Percentiles rank a stretch among this genome's conserved stretches.
Conservation (phyloP, 2,329 filamentous ascomycete genomes). For the Colletotrichum gloeosporioides region DNA sequence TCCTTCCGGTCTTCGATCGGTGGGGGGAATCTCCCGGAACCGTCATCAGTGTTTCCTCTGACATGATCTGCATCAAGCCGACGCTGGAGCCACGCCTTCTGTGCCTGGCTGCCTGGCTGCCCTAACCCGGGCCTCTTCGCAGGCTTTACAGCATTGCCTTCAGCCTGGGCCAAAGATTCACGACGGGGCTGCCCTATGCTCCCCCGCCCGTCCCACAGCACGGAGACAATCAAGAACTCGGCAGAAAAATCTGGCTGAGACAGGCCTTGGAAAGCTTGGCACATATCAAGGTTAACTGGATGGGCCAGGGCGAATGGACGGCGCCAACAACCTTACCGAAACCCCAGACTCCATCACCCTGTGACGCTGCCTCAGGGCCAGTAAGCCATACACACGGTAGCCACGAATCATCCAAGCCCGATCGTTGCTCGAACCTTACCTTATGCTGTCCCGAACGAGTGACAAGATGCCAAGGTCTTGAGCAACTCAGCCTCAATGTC, state of each 20-base stretch:
- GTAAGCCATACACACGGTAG: not conserved
- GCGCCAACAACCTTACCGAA: not conserved
- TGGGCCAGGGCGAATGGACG: constrained; percentile 1
- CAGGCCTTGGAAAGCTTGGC: constrained; percentile 17
- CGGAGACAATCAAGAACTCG: constrained; percentile 12
- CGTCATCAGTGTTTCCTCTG: constrained; percentile 26
- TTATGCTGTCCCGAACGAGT: not conserved
- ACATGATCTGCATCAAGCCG: constrained; percentile 22
- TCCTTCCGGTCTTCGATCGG: constrained; percentile 29
- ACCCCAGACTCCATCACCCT: not conserved
- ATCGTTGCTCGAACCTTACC: not conserved
- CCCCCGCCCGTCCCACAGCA: not conserved
- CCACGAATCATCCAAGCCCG: not conserved
- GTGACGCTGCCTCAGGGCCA: not conserved
- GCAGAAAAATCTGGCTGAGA: constrained; percentile 12
- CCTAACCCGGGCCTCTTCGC: not conserved
- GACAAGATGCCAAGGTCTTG: constrained; percentile 7
- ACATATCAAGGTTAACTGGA: constrained; percentile 3
- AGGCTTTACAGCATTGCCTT: not conserved
- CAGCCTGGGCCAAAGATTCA: not conserved
- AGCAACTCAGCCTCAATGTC: constrained; percentile 12
- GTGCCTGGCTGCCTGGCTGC: not conserved
- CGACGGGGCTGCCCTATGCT: not conserved
- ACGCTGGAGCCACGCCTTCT: constrained; percentile 1
- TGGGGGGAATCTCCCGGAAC: constrained; percentile 22